Base-by-base conservation (phyloP, 306 rosid genomes). In the Canavalia ensiformis region DNA sequence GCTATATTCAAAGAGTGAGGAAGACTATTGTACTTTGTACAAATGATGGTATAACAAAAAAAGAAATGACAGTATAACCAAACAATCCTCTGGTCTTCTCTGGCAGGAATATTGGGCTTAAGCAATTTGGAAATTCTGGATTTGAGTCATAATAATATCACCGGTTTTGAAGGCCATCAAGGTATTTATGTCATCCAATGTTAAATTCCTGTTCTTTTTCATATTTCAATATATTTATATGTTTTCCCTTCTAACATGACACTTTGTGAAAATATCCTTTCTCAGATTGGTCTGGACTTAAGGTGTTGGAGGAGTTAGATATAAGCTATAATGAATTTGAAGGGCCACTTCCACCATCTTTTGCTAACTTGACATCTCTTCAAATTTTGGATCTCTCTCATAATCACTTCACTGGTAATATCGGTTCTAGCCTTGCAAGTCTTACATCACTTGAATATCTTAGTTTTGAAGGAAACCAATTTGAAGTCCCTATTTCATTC, bases 291-390 rank as follows among this genome's bases (percentile, higher is more conserved):
- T 66, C 59, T 46, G 9, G 54, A 8, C 77, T 82, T 25, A 58
- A 58, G 39, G 68, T 3, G 47, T 1, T 82, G 7, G 56, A 82
- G 31, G 58, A 82, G 50, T 45, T 82, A 35, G 10, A 75, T 62
- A 1, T 75, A 28, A 34, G 64, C 2, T 0, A 5, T 7, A 82
- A 75, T 49, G 9, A 66, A 0, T 44, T 74, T 59, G 56, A 5
- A 5, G 85, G 77, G 39, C 7, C 42, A 11, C 76, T 82, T 28
- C 85, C 80, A 2, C n/a, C 77, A 37, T 75, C 80, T 2, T 82
- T 75, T 67, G 9, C 2, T 0, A 68, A 75, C 64, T 56, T 81
- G 47, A 9, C 76, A 9, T 74, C 81, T 8, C 63, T 81, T 8
- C 28, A 54, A 11, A 33, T 0, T 0, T 67, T 82, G 63, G 8